phyloP scores from a whole-genome alignment of 768 basidiomycete species.

The Boletus rubescentipes region DNA sequence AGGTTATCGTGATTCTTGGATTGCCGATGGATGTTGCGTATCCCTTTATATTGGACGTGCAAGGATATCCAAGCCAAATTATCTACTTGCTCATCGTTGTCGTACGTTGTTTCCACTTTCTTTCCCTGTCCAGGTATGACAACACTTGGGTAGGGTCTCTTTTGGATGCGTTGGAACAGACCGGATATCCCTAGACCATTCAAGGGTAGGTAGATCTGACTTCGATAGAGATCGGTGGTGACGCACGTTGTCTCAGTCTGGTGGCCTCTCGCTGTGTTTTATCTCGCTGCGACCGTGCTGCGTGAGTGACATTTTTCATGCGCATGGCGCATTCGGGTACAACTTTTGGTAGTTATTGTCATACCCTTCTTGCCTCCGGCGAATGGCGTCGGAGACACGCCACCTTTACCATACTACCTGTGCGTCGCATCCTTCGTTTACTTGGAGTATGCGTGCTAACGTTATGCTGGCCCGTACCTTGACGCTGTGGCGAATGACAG shows the following conservation, averaged over 20 bases:
- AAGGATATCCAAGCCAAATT: slow-evolving; percentile 48
- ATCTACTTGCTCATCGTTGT: slow-evolving; percentile 54
- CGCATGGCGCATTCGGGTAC: too few species aligned
- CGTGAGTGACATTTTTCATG: slow-evolving; percentile 35
- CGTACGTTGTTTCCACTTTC: slow-evolving; percentile 31
- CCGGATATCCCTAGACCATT: slow-evolving; percentile 51
- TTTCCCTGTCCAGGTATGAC: slow-evolving; percentile 19
- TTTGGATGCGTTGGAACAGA: slow-evolving; percentile 54
- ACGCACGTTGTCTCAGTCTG: slow-evolving; percentile 39
- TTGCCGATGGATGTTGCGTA: slow-evolving; percentile 53
- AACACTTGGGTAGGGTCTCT: slow-evolving; percentile 42
- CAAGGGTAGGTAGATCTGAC: slow-evolving; percentile 36
- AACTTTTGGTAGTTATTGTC: slow-evolving; percentile 42
- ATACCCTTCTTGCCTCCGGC: slow-evolving; percentile 56
- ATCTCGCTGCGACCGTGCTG: slow-evolving; percentile 50
- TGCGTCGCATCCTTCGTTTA: slow-evolving; percentile 9
- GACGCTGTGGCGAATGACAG: slow-evolving; percentile 22
- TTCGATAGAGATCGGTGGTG: neutral
- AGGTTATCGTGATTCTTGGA: slow-evolving; percentile 52
- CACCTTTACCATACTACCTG: slow-evolving; percentile 60
- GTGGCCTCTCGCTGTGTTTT: slow-evolving; percentile 55
- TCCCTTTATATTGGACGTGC: slow-evolving; percentile 59
- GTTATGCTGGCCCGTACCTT: slow-evolving; percentile 17
- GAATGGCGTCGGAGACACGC: slow-evolving; percentile 56
- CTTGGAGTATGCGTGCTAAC: slow-evolving; percentile 34